Base-by-base conservation (phyloP, 2,329 filamentous ascomycete species). In the Colletotrichum camelliae region DNA sequence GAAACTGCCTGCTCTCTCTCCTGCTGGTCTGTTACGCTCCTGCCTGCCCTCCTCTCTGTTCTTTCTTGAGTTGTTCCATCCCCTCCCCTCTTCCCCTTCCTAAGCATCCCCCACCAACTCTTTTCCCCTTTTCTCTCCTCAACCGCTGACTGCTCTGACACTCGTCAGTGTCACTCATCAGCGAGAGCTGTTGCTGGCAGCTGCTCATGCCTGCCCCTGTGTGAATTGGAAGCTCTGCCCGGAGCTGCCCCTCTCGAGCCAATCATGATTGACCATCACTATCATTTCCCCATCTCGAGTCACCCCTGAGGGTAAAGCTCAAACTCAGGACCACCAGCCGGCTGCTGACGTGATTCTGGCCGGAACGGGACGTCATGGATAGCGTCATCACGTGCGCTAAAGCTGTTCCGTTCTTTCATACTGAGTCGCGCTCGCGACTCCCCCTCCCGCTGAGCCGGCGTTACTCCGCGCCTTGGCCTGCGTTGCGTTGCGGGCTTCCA, bases 321-420 rank as follows among this genome's bases (percentile, higher is more conserved):
- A 2, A 15, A 33, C 27, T 21, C 57, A 68, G 24, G 33, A 35
- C 27, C 37, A 21, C 18, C 24, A 35, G 27, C 70, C 33, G n/a
- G 13, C 27, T 68, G 35, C 74, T 75, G 74, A 74, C 64, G 70
- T 75, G 64, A 75, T 75, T 57, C 58, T 69, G 55, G 7, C 57
- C 58, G 48, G 27, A 74, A 73, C 29, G 39, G 71, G 62, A 71
- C 71, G 71, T 74, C 74, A 71, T 67, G 66, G 67, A 37, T 52
- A 67, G 69, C 74, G 71, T 76, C 74, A 76, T 76, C 74, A 76
- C 74, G 74, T 76, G 74, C 70, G 29, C 70, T 65, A 65, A 31
- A 35, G 58, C 70, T 75, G 18, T 62, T 58, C 64, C 70, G 27
- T 67, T 43, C 15, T 31, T 64, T 13, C 21, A 29, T 21, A 21